These are phyloP conservation scores for Prunus fruticosa DNA, from an alignment of 306 rosid species.

Conservation along the genomic window DNA sequence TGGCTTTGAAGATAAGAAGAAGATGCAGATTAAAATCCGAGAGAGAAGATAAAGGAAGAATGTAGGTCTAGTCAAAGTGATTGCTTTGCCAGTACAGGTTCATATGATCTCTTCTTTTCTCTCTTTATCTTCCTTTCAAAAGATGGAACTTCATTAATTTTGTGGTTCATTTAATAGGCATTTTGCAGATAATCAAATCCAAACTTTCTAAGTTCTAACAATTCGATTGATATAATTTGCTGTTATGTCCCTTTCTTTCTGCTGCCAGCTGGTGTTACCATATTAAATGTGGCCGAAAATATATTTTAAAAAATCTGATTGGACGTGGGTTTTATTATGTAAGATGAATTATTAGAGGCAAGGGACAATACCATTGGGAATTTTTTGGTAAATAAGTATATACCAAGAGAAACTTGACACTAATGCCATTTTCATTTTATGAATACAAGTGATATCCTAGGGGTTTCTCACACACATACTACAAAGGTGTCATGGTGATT, in stretches of 20 bases:
- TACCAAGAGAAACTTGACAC: too few species aligned
- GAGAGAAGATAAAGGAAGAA: neutral
- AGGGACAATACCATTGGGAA: too few species aligned
- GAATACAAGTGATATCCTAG: too few species aligned
- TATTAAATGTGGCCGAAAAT: neutral
- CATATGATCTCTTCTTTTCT: neutral
- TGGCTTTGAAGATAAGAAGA: neutral
- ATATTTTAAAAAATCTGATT: neutral
- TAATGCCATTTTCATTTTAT: too few species aligned
- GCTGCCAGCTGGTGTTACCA: too few species aligned
- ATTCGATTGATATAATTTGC: neutral
- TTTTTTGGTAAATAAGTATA: too few species aligned
- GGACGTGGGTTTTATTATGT: neutral
- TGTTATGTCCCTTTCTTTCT: neutral
- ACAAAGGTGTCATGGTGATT: fast-evolving
- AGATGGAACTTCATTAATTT: neutral
- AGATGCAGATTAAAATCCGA: neutral
- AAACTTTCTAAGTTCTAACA: neutral
- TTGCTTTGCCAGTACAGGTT: neutral
- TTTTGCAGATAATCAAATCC: neutral
- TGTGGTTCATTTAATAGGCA: neutral
- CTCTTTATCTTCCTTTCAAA: neutral
- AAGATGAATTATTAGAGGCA: too few species aligned
- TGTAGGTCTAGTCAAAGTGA: neutral
- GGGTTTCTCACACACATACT: too few species aligned